Evolutionary conservation across 73 alveolate genomes (phyloP).

Genomic region (Loxodes magnus): DNA sequence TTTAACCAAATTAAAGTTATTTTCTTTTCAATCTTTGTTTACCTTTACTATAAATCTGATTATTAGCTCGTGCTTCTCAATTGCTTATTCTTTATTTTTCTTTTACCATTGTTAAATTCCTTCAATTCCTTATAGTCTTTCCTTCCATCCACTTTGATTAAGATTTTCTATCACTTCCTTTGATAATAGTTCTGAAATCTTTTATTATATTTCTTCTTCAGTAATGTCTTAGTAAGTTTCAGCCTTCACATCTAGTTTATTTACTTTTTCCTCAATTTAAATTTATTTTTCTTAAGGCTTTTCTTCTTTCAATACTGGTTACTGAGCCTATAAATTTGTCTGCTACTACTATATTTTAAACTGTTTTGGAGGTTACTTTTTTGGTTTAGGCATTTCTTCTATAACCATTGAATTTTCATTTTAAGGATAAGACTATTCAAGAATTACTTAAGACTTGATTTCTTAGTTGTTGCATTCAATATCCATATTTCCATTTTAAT

Average conservation of each 20-base stretch:
- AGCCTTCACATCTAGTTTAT: conserved; percentile 28
- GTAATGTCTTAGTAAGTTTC: conserved; percentile 17
- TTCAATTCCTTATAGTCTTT: background rate
- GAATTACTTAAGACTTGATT: conserved; percentile 11
- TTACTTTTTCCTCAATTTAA: background rate
- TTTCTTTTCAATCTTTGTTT: conserved; percentile 81
- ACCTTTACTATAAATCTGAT: conserved; percentile 4
- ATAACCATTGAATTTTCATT: background rate
- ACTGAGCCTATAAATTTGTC: conserved; percentile 2
- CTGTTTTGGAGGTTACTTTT: background rate
- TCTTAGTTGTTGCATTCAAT: conserved; percentile 10
- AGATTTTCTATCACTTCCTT: background rate
- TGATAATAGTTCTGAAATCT: background rate
- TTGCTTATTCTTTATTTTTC: background rate
- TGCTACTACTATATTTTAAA: background rate
- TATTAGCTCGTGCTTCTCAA: background rate
- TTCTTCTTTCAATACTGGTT: background rate
- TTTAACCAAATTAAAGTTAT: conserved; percentile 64
- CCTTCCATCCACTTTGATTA: conserved; percentile 2
- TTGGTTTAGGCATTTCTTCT: background rate
- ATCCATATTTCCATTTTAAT: conserved; percentile 9
- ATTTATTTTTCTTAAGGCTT: conserved; percentile 11
- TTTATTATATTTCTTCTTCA: background rate
- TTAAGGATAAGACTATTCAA: too few relatives aligned
- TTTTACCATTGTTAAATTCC: background rate